Conservation (phyloP, 2,329 filamentous ascomycete species). For the Cladosporium velox region DNA sequence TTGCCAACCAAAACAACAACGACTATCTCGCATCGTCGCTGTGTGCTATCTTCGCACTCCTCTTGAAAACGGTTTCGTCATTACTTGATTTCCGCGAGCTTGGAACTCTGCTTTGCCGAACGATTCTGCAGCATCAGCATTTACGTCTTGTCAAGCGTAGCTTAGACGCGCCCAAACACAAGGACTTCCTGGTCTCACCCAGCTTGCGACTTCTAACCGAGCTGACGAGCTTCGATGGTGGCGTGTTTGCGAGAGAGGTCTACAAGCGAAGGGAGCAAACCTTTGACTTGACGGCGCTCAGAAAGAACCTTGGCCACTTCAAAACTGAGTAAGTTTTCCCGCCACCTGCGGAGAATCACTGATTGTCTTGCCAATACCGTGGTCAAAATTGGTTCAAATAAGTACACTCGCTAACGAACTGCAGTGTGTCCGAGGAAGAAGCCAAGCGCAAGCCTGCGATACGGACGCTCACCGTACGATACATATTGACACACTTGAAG, state of each 20-base stretch:
- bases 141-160: conserved; percentile 78
- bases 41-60: conserved; percentile 75
- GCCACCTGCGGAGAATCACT: no score
- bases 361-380: background rate
- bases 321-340: conserved; percentile 46
- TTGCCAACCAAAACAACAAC: conserved; percentile 75
- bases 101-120: conserved; percentile 77
- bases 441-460: conserved; percentile 69
- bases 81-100: conserved; percentile 73
- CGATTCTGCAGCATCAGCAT: conserved; percentile 77
- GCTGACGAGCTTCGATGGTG: conserved; percentile 82
- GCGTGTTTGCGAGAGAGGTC: conserved; percentile 72
- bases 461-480: conserved; percentile 78
- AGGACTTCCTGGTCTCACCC: conserved; percentile 86
- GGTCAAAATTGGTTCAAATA: background rate
- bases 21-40: conserved; percentile 80
- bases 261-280: conserved; percentile 74
- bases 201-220: conserved; percentile 84
- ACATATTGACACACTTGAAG: conserved; percentile 76
- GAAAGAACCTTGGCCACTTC: conserved; percentile 76
- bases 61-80: conserved; percentile 75
- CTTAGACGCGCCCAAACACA: conserved; percentile 75
- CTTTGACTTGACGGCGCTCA: conserved; percentile 69
- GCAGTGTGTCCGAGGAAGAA: conserved; percentile 56
- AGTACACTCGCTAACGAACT: background rate